Conservation (phyloP, 495 filamentous ascomycete genomes). For the Penicillium pancosmium region DNA sequence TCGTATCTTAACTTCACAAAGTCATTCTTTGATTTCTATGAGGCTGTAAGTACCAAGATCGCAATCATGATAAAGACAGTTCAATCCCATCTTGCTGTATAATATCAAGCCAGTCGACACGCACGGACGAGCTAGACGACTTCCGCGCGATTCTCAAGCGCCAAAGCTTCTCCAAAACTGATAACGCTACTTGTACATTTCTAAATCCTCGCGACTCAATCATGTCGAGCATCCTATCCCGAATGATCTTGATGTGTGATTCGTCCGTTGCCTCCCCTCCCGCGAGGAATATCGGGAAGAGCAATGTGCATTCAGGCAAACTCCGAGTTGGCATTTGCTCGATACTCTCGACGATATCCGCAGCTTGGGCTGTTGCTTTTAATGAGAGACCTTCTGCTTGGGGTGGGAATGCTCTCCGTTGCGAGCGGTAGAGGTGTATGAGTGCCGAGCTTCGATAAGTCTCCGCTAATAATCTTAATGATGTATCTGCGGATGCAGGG, state of each 20-base stretch:
- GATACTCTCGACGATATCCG: conserved; percentile 8
- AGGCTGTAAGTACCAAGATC: too few species aligned
- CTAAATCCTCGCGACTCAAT: conserved; percentile 16
- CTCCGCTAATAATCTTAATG: conserved; percentile 11
- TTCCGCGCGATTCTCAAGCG: conserved; percentile 13
- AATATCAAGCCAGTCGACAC: conserved; percentile 19
- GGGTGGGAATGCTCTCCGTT: conserved; percentile 1
- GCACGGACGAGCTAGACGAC: background rate
- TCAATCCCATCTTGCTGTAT: conserved; percentile 12
- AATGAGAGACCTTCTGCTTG: conserved; percentile 1
- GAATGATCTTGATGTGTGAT: conserved; percentile 15
- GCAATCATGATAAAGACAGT: conserved; percentile 15
- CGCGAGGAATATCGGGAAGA: conserved; percentile 18
- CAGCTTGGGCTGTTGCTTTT: conserved; percentile 7
- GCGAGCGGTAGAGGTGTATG: conserved; percentile 14
- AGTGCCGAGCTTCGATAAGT: conserved; percentile 18
- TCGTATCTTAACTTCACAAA: too few species aligned
- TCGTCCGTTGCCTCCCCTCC: conserved; percentile 15
- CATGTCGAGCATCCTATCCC: conserved; percentile 18
- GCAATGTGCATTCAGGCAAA: conserved; percentile 18
- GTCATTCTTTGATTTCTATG: too few species aligned
- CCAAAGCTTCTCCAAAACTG: conserved; percentile 18
- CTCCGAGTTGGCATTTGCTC: conserved; percentile 17
- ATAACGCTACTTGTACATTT: conserved; percentile 17
- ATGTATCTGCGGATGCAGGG: conserved; percentile 9